Evolutionary conservation across 345 rosid species (phyloP), one percentile per base, ranked within the genome.

Genomic region (Arabidopsis thaliana): DNA sequence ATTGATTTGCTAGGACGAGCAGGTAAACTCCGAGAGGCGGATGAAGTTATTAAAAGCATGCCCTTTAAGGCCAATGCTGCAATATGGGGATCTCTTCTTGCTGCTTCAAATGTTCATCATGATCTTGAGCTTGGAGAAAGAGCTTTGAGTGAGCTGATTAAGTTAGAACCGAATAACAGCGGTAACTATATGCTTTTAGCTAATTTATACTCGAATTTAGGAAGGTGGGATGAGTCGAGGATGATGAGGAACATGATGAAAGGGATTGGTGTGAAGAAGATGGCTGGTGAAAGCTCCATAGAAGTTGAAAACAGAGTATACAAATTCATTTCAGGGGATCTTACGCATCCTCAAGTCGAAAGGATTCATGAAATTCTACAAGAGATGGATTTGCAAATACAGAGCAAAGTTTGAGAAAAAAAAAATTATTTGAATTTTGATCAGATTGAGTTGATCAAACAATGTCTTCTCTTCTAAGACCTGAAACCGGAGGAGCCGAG

Each of bases 61-160:
- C 92, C 98, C 12, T 85, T 83, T 59, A 82, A 85, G 75, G 82
- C 89, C 7, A 89, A 84, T 66, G 91, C 91, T 4, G 86, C 95
- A 49, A 82, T 89, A 69, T 91, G 96, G 93, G 97, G 91, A 42
- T 87, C 96, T 28, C 86, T 90, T 67, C 97, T 91, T 60, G 86
- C 90, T 67, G 86, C 92, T 72, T 81, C 96, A 20, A 82, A 72
- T 74, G 82, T 78, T 60, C 84, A 89, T 82, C 86, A 82, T 23
- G 83, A 88, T 71, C 77, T 79, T 59, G 77, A 81, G 76, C 82
- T 89, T 14, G 96, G 87, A 62, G 92, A 84, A 78, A 62, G 59
- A 59, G 89, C 96, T 48, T 51, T 89, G 83, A 78, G 42, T 56
- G 85, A 84, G 69, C 73, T 91, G 66, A 69, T 82, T 34, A 51